phyloP scores from a whole-genome alignment of 1,284 basidiomycete genomes.

The Pascua sp. region DNA sequence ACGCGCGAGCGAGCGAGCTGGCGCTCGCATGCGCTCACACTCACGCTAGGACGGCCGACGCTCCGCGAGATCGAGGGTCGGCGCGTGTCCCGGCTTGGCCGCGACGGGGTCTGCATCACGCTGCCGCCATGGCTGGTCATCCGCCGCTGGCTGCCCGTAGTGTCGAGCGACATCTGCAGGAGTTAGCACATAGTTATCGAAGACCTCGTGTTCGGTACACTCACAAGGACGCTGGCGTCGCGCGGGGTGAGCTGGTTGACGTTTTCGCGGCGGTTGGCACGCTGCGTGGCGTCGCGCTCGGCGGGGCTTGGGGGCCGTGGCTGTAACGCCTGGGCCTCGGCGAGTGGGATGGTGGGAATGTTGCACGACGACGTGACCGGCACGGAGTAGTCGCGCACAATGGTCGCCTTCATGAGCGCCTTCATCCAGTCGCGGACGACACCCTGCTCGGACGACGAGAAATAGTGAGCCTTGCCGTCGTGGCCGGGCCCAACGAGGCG shows the following conservation, averaged over 20 bases:
- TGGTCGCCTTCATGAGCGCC: conserved; percentile 97
- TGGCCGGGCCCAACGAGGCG: conserved; percentile 75
- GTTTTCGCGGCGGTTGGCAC: conserved; percentile 79
- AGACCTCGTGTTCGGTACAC: conserved; percentile 39
- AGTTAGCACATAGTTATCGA: conserved; percentile 8
- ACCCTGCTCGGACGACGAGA: conserved; percentile 82
- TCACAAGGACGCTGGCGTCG: conserved; percentile 78
- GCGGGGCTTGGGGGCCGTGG: conserved; percentile 91
- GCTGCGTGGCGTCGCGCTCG: conserved; percentile 82
- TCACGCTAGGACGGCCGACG: conserved; percentile 2
- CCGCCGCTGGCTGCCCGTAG: conserved; percentile 21
- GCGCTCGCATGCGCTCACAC: not conserved
- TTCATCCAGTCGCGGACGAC: conserved; percentile 98
- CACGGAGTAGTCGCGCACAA: conserved; percentile 83
- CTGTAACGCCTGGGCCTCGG: conserved; percentile 91
- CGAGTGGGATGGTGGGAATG: conserved; percentile 91
- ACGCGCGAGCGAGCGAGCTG: no score
- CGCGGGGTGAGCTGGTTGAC: conserved; percentile 83
- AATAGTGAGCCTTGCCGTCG: conserved; percentile 80
- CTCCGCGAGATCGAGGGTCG: conserved; percentile 30
- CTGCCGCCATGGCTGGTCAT: conserved; percentile 12
- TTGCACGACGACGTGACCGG: conserved; percentile 96
- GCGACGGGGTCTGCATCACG: conserved; percentile 20
- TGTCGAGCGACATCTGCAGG: conserved; percentile 45
- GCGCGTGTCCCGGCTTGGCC: conserved; percentile 44